Evolutionary conservation across 192 early-diverging fungal species (phyloP), one percentile per base, ranked within the genome.

Genomic region (Phlyctochytrium arcticum): DNA sequence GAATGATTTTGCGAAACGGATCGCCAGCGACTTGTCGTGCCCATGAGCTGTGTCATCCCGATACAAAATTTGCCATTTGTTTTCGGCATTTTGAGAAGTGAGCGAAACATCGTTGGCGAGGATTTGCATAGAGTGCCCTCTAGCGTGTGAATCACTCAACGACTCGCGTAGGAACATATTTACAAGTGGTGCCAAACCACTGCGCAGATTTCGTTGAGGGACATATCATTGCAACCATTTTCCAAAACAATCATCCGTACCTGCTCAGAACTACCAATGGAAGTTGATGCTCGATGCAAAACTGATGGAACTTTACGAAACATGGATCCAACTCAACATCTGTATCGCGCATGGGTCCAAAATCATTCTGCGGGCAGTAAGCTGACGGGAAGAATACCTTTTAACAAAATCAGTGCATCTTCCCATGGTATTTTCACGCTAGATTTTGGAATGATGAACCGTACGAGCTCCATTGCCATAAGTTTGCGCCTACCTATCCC

Each of bases 231-330:
- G n/a, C n/a, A n/a, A n/a, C n/a, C n/a, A n/a, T n/a, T n/a, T n/a
- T n/a, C n/a, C n/a, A n/a, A n/a, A n/a, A n/a, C n/a, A n/a, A 70
- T n/a, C n/a, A 37, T 21, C 4, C 23, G 10, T 36, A 68, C 53
- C 79, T 82, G 71, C 82, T 84, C 8, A 90, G 72, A 3, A 91
- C 78, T 17, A 79, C 81, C 31, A 91, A 73, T 15, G 90, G 84
- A 21, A 88, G 75, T 6, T 70, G 32, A 15, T 85, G 68, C 24
- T 63, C 46, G 9, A 71, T 46, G 30, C 78, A 79, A 36, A 77
- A 84, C 7, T 78, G 63, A 58, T 81, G 79, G 62, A 89, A 84
- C 0, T 47, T 50, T 6, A 63, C 51, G 64, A 92, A 89, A 3
- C 79, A 74, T 21, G 87, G 80, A 54, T 90, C 88, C 10, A 88